These are phyloP conservation scores for Houttuynia cordata DNA, from an alignment of 164 flowering plant species.

Conservation along the genomic window DNA sequence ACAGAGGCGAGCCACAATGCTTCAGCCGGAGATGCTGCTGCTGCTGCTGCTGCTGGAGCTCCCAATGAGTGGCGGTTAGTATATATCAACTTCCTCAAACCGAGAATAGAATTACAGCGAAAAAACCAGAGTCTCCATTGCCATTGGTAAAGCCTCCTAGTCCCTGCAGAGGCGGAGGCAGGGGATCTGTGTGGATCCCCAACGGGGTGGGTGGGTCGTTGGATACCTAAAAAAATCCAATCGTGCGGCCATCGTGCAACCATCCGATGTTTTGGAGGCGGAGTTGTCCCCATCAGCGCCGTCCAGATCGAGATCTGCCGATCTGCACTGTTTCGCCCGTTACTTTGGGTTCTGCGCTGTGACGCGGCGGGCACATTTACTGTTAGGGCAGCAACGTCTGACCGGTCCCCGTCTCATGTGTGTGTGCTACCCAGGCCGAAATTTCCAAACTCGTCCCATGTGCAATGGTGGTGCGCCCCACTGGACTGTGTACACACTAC, in stretches of 20 bases:
- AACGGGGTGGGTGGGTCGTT: neutral
- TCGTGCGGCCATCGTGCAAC: neutral
- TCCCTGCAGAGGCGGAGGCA: too few species aligned
- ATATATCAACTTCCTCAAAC: neutral
- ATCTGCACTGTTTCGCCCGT: conserved; percentile 23
- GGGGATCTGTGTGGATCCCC: neutral
- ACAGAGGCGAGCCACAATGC: neutral
- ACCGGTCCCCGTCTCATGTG: too few species aligned
- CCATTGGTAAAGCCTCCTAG: neutral
- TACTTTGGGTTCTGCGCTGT: conserved; percentile 3
- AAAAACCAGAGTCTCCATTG: neutral
- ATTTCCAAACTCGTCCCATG: too few species aligned
- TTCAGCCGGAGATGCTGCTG: neutral
- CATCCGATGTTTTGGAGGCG: neutral
- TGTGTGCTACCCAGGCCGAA: too few species aligned
- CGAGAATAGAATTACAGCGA: neutral
- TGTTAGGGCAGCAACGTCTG: too few species aligned
- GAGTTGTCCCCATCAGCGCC: conserved; percentile 14
- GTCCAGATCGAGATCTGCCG: conserved; percentile 22
- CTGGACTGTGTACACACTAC: too few species aligned
- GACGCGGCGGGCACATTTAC: too few species aligned
- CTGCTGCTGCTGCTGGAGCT: neutral
- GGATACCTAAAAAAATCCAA: neutral
- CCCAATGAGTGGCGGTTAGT: neutral
- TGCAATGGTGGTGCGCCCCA: too few species aligned